Conservation (phyloP, 2,329 filamentous ascomycete species). For the Trichoderma sp. region DNA sequence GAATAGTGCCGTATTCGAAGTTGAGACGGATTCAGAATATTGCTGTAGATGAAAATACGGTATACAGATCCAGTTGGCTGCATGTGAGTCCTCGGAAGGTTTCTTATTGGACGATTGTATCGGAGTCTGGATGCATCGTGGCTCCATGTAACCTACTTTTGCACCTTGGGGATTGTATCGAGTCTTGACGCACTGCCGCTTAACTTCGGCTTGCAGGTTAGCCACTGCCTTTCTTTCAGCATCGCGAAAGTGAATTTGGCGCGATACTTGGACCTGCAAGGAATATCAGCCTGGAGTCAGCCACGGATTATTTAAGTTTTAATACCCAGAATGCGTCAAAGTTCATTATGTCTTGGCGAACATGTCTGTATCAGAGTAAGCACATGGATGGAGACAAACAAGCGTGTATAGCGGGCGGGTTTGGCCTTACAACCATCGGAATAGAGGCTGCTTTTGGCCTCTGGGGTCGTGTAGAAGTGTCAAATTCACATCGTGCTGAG, state of each 20-base stretch:
- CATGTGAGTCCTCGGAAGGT: conserved; percentile 20
- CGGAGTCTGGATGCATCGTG: conserved; percentile 37
- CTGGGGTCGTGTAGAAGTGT: conserved; percentile 37
- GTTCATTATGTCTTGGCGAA: conserved; percentile 41
- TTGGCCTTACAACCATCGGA: conserved; percentile 40
- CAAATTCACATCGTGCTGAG: conserved; percentile 36
- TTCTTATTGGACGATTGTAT: conserved; percentile 30
- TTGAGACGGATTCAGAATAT: conserved; percentile 40
- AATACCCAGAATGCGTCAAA: conserved; percentile 44
- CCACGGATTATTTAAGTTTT: not conserved
- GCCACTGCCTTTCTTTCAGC: conserved; percentile 36
- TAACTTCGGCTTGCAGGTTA: conserved; percentile 39
- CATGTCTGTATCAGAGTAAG: conserved; percentile 30
- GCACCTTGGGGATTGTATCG: conserved; percentile 38
- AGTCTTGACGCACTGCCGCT: conserved; percentile 37
- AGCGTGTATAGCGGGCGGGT: conserved; percentile 8
- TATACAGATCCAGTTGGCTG: conserved; percentile 43
- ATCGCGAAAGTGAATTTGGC: conserved; percentile 34
- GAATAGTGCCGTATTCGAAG: conserved; percentile 35
- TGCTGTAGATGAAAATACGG: conserved; percentile 48
- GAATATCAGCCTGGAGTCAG: conserved; percentile 14
- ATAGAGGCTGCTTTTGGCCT: conserved; percentile 36
- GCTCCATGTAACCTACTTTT: conserved; percentile 44
- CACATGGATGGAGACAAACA: not conserved
- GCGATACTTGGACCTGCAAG: conserved; percentile 36